phyloP scores from a whole-genome alignment of 257 asterid genomes.

The Solanum clarkiae region DNA sequence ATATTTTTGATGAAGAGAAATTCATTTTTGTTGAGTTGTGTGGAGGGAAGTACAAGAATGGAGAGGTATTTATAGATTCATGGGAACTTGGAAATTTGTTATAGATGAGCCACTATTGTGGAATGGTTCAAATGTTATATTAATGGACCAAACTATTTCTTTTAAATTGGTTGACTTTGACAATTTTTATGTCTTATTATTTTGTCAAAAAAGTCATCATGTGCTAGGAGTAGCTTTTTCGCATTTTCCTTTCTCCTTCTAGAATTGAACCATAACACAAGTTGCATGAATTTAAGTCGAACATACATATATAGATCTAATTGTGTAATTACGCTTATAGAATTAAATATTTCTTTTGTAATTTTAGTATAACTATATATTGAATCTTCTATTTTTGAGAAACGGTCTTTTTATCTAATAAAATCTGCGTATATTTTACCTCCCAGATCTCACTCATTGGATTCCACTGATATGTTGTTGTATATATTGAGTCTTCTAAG shows the following conservation, averaged over 20 bases:
- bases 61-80: background rate
- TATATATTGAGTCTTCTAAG: no score
- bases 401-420: no score
- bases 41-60: background rate
- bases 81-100: background rate
- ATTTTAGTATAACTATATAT: background rate
- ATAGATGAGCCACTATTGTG: background rate
- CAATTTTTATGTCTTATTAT: background rate
- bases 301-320: background rate
- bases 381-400: no score
- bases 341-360: background rate
- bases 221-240: background rate
- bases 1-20: background rate
- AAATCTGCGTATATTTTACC: no score
- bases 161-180: background rate
- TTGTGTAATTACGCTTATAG: background rate
- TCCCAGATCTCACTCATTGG: accelerated
- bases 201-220: background rate
- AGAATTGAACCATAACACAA: background rate
- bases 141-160: background rate
- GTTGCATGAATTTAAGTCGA: background rate
- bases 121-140: background rate
- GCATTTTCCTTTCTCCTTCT: background rate
- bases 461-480: no score
- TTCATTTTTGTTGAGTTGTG: background rate